Evolutionary conservation across 192 early-diverging fungal species (phyloP).

Genomic region (Pecoramyces ruminantium): DNA sequence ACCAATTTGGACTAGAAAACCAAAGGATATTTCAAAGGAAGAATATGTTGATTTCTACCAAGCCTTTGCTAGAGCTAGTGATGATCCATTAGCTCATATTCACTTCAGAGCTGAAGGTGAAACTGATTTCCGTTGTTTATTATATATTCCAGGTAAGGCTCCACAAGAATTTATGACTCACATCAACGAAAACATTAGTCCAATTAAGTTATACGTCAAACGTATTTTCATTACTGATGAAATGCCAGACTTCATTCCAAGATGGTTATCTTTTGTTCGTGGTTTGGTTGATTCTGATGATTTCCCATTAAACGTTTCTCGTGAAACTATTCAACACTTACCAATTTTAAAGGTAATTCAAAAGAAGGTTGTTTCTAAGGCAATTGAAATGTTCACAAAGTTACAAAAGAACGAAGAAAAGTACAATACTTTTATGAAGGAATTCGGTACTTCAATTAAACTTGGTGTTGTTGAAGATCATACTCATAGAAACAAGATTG

Average conservation of each 20-base stretch:
- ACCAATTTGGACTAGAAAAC: conserved; percentile 35
- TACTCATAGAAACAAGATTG: conserved; percentile 45
- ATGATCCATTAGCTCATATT: conserved; percentile 57
- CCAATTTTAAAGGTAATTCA: conserved; percentile 60
- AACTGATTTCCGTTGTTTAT: conserved; percentile 70
- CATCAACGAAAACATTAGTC: background rate
- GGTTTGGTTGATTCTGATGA: conserved; percentile 93
- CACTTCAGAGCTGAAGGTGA: conserved; percentile 94
- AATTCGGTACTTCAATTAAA: conserved; percentile 48
- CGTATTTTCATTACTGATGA: conserved; percentile 96
- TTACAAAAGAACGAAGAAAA: conserved; percentile 28
- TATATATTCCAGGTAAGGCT: conserved; percentile 12
- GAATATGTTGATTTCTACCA: background rate
- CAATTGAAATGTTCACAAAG: conserved; percentile 67
- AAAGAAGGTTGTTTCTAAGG: conserved; percentile 76
- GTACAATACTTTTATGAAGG: conserved; percentile 7
- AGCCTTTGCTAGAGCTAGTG: background rate
- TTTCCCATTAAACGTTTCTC: conserved; percentile 91
- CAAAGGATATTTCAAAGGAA: background rate
- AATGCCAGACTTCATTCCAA: conserved; percentile 60
- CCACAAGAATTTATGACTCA: background rate
- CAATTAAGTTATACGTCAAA: conserved; percentile 82
- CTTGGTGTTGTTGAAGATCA: conserved; percentile 76
- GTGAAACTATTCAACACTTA: conserved; percentile 90
- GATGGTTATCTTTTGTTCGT: conserved; percentile 81